phyloP scores from a whole-genome alignment of 768 basidiomycete genomes.

The Candolleomyces efflorescens region DNA sequence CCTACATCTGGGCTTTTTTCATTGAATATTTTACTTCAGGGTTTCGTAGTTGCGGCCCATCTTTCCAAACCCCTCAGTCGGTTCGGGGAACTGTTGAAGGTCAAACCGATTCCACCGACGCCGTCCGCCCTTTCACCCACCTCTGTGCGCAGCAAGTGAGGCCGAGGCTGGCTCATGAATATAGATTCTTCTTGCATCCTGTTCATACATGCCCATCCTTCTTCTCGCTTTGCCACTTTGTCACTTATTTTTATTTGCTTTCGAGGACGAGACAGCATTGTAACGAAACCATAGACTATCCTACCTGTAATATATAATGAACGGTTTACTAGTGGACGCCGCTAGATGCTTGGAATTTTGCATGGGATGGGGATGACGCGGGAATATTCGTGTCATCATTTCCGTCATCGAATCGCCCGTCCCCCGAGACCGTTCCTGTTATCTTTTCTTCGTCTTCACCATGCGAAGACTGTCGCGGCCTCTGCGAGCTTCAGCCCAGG shows the following conservation, averaged over 20 bases:
- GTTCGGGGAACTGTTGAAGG: conserved; percentile 34
- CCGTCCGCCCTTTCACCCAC: conserved; percentile 16
- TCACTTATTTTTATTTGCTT: conserved; percentile 3
- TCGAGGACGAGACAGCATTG: not conserved
- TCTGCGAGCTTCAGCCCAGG: not conserved
- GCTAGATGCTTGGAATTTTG: not conserved
- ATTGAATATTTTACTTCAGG: conserved; percentile 25
- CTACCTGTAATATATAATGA: conserved; percentile 8
- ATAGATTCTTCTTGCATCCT: conserved; percentile 1
- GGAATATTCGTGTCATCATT: conserved; percentile 15
- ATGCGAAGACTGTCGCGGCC: conserved; percentile 5
- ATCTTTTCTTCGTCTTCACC: not conserved
- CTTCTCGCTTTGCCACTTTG: not conserved
- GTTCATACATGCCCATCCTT: not conserved
- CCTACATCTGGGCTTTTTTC: not conserved
- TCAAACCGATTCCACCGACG: conserved; percentile 17
- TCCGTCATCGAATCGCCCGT: conserved; percentile 8
- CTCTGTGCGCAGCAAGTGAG: conserved; percentile 11
- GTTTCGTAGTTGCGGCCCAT: conserved; percentile 36
- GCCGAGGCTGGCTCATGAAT: not conserved
- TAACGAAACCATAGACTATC: conserved; percentile 8
- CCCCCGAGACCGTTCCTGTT: not conserved
- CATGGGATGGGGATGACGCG: conserved; percentile 10
- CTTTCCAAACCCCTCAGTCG: conserved; percentile 41
- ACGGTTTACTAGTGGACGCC: not conserved